Evolutionary conservation across 805 yeast species (phyloP), one percentile per base, ranked within the genome.

Genomic region (Ogataea ganodermae): DNA sequence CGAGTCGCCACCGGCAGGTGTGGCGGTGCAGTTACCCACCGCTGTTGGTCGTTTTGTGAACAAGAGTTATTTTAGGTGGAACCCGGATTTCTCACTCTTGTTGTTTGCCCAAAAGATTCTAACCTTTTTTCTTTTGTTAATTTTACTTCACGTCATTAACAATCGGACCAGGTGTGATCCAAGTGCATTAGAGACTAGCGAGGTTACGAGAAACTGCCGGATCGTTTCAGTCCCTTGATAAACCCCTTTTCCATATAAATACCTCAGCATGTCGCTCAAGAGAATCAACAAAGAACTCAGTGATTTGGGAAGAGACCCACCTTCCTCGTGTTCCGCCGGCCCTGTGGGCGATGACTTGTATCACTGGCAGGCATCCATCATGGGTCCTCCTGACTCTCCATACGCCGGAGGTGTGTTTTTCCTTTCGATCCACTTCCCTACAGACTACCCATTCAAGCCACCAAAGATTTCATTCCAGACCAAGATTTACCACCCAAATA

Each of bases 301-400:
- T 62, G 99, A 94, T 71, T 79, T 92, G 67, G 97, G 97, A 69
- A 89, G 96, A 78, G 99, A 92, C 69, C 99, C 99, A 55, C 98
- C 98, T 62, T 87, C 97, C 53, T 91, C 97, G 38, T 94, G 98
- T 73, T 90, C 97, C 20, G 99, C 99, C 9, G 99, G 99, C 35
- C 99, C 99, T 60, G 94, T 89, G 38, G 97, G 97, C 40, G 98
- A 94, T 62, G 99, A 92, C 70, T 76, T 92, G 66, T 94, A 86
- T 75, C 98, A 92, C 76, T 94, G 99, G 99, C 98, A 94, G 74
- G 99, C 98, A 35, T 91, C 98, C 36, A 94, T 94, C 68, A 89
- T 94, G 95, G 99, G 99, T 42, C 99, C 99, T 43, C 81, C 96
- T 58, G 98, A 94, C 73, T 88, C 97, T 40, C 94, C 84, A 54